These are phyloP conservation scores for Penicillium riverlandense DNA, from an alignment of 495 filamentous ascomycete genomes.

Conservation along the genomic window DNA sequence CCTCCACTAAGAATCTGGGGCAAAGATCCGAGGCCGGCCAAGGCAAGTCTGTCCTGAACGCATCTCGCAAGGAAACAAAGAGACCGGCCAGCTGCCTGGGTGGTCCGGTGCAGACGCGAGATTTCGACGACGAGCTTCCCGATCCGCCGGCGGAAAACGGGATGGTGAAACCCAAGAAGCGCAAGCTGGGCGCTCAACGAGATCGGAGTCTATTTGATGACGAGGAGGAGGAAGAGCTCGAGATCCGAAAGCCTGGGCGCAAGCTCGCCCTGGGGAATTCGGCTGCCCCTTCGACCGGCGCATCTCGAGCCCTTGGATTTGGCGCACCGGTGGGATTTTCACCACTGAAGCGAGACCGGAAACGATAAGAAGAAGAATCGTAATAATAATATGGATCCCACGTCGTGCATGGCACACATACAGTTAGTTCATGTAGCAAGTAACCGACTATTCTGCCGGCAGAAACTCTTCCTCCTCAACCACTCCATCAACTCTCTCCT, in stretches of 20 bases:
- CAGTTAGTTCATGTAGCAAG: too few relatives aligned
- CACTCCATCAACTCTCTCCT: not conserved
- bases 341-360: slow-evolving; percentile 75
- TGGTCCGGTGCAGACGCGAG: not conserved
- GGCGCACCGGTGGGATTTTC: slow-evolving; percentile 53
- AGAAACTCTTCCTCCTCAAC: slow-evolving; percentile 1
- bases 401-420: too few relatives aligned
- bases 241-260: slow-evolving; percentile 23
- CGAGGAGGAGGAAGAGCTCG: slow-evolving; percentile 52
- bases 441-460: slow-evolving; percentile 1
- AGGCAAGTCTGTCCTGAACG: not conserved
- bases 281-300: too few relatives aligned
- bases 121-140: not conserved
- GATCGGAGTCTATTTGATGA: slow-evolving; percentile 70
- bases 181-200: slow-evolving; percentile 57
- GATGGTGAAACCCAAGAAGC: slow-evolving; percentile 62
- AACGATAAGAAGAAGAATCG: slow-evolving; percentile 22
- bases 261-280: slow-evolving; percentile 16
- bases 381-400: not conserved
- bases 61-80: slow-evolving; percentile 1
- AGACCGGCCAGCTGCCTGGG: not conserved
- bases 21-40: slow-evolving; percentile 4
- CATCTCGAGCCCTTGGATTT: slow-evolving; percentile 10
- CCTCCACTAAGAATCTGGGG: not conserved
- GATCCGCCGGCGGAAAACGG: slow-evolving; percentile 21